Evolutionary conservation across 257 asterid genomes (phyloP), one percentile per base, ranked within the genome.

Genomic region (Fraxinus cuspidata): DNA sequence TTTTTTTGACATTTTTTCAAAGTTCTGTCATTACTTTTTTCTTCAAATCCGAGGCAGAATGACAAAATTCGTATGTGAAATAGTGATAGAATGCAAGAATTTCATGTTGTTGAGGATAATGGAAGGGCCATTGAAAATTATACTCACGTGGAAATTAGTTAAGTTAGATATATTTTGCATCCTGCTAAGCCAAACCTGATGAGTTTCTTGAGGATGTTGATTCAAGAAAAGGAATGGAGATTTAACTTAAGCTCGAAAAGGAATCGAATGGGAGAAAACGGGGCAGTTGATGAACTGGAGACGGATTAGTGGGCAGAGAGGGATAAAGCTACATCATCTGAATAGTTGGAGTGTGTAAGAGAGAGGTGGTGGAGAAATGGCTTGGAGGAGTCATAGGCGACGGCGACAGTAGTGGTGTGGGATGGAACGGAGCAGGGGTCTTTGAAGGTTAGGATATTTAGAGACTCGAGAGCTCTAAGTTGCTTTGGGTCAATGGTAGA

Each of bases 401-500:
- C 73, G 58, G 84, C 58, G 90, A 2, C 3, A 1, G 88, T 13
- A 86, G 91, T 77, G 85, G 40, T 85, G 77, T 75, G 88, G 37
- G 80, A 84, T 42, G 82, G 80, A 1, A 90, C 80, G 35, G 93
- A 77, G 84, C 97, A 94, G 21, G 93, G 97, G 86, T 89, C 85
- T 76, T 89, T 92, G 70, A 88, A 74, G 51, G 89, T 84, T 64
- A 95, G 97, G 40, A 92, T 66, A 81, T 83, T 83, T 70, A 92
- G 89, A 78, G 99, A 92, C 31, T 90, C 91, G 77, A 92, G 96
- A 11, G 97, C 97, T 68, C 86, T 72, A 15, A 90, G 88, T 75
- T 94, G 99, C 38, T 88, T 88, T 7, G 97, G 97, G 86, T 92
- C 97, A 25, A 94, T 96, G 44, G 94, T 65, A 4, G 97, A 84